Base-by-base conservation (phyloP, 208 protist genomes). In the Trypanosoma melophagium region DNA sequence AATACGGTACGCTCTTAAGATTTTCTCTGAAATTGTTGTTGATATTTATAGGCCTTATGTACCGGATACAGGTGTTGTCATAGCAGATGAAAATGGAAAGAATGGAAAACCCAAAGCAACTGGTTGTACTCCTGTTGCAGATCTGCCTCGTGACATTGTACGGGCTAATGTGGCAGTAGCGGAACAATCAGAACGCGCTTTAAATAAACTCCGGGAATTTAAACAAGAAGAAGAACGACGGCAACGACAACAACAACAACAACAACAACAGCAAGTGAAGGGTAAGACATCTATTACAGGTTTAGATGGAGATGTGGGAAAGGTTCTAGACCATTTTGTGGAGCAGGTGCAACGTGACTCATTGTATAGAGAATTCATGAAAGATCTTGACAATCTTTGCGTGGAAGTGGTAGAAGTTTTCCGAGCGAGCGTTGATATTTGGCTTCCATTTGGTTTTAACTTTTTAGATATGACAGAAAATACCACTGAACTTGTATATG, bases 1-100 rank as follows among this genome's bases (percentile, higher is more conserved):
- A 74, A 76, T 92, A 24, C 81, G 74, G 45, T 60, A 89, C 21
- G 86, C 62, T 17, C 68, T 92, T 31, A 80, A 77, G 58, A 61
- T 82, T 45, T 92, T 82, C 60, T 82, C 74, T 13, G 86, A 92
- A 55, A 62, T 92, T 10, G 65, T 78, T n/a, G 55, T 92, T 13
- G 80, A 92, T 25, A 28, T 92, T 2, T 80, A 77, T 60, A 74
- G 86, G 21, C 86, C 86, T 16, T 92, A 76, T 54, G 60, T 60
- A 38, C 77, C 71, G 12, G 56, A 70, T 54, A 72, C 69, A 0
- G 86, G 82, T 14, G 49, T 83, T 14, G 59, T 83, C 13, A 56
- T 82, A 25, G 69, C 74, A 24, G 38, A 57, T 21, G 75, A 83
- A 57, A 86, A 85, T 57, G 71, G 73, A 19, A 69, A 69, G 17